Percentiles rank a stretch among this genome's conserved stretches.
Conservation (phyloP, 2,329 filamentous ascomycete genomes). For the Ceratocystiopsis brevicomis region DNA sequence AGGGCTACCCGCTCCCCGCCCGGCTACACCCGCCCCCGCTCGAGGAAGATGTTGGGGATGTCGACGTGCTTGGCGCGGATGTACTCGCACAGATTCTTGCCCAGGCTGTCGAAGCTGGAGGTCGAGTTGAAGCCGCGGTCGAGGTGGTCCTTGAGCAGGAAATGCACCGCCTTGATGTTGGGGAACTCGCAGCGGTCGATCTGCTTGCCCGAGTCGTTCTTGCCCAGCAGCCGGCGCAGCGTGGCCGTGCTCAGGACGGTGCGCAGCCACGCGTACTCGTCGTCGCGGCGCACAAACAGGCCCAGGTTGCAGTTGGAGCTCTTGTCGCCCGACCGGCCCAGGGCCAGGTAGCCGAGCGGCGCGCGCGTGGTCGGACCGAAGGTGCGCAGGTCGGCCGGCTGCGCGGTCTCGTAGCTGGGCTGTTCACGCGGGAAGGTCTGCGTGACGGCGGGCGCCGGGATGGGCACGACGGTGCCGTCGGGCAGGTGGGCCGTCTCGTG, state of each 20-base stretch:
- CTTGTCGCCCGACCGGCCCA: constrained; percentile 16
- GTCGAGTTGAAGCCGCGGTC: constrained; percentile 28
- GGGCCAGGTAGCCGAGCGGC: constrained; percentile 4
- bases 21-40: neutral
- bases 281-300: constrained; percentile 18
- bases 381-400: neutral
- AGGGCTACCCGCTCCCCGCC: too few species aligned
- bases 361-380: constrained; percentile 4
- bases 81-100: constrained; percentile 30
- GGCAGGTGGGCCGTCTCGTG: constrained; percentile 11
- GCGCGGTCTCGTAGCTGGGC: neutral
- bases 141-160: constrained; percentile 9
- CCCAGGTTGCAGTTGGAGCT: constrained; percentile 18
- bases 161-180: constrained; percentile 13
- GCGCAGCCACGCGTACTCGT: constrained; percentile 23
- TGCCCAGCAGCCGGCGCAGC: constrained; percentile 21
- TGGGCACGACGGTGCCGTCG: constrained; percentile 8
- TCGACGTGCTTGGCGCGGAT: neutral
- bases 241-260: constrained; percentile 16
- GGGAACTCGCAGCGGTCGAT: constrained; percentile 28
- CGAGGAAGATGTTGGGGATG: neutral
- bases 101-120: constrained; percentile 28
- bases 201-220: constrained; percentile 18
- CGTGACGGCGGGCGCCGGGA: constrained; percentile 10
- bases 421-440: constrained; percentile 9